A percentile compares a stretch with the other conserved stretches of the same genome.
Evolutionary conservation across 805 yeast genomes (phyloP).

Genomic region (Starmerella bombi): DNA sequence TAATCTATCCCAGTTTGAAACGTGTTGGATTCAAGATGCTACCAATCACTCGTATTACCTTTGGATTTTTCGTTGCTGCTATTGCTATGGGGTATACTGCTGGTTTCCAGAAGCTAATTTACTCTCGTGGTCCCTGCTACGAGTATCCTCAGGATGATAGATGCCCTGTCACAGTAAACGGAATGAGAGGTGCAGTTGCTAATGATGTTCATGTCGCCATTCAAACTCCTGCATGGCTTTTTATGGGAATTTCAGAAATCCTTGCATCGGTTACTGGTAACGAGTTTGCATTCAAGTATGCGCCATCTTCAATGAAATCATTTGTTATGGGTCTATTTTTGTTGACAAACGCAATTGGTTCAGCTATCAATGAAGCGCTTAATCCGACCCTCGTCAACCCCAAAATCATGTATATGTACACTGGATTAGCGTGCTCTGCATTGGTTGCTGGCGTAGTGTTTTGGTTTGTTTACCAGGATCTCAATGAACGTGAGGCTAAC

Average conservation of each 20-base stretch:
- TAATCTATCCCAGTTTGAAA: conserved; percentile 44
- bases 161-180: conserved; percentile 10
- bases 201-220: conserved; percentile 53
- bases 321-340: conserved; percentile 50
- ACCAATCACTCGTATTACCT: conserved; percentile 59
- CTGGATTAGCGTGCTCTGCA: conserved; percentile 48
- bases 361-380: conserved; percentile 63
- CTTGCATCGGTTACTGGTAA: conserved; percentile 70
- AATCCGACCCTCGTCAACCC: conserved; percentile 58
- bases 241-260: conserved; percentile 64
- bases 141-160: conserved; percentile 35
- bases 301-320: conserved; percentile 56
- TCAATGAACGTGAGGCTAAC: conserved; percentile 13
- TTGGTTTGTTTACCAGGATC: conserved; percentile 40
- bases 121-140: conserved; percentile 62
- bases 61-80: conserved; percentile 55
- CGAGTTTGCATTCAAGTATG: conserved; percentile 75
- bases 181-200: conserved; percentile 27
- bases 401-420: conserved; percentile 54
- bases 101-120: conserved; percentile 56
- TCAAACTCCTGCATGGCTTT: conserved; percentile 59
- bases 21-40: conserved; percentile 40
- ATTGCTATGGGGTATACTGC: conserved; percentile 64
- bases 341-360: conserved; percentile 61
- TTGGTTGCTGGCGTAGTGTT: conserved; percentile 46